Evolutionary conservation across 768 basidiomycete species (phyloP), one percentile per base, ranked within the genome.

Genomic region (Amanita inopinata): DNA sequence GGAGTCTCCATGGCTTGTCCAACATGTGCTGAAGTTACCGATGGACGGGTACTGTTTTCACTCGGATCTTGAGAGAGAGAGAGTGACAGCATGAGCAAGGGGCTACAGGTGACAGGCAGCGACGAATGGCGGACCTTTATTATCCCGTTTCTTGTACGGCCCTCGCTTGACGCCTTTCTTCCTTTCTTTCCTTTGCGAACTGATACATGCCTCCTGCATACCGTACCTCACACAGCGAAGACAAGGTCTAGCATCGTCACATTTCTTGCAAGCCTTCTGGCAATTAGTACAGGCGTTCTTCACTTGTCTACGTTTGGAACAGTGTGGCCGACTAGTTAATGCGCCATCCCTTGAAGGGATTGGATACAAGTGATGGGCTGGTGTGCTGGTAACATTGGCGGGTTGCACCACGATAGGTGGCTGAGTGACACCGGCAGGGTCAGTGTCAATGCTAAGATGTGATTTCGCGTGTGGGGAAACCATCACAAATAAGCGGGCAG

Each of bases 91-190:
- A 17, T 43, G 17, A 43, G 42, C 37, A 34, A 11, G 47, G 42
- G 48, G 50, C 37, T 37, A 50, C 44, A 46, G 52, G 36, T 49
- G 48, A 45, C 7, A 14, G 38, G 54, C n/a, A n/a, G n/a, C n/a
- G 51, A 61, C 53, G 51, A 39, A 50, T 58, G 49, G 62, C 79
- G 62, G 57, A 86, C 84, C 76, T 74, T 82, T 85, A 74, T 76
- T 79, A 83, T 86, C 84, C 78, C 83, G 84, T 78, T 88, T 89
- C 86, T 88, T 88, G 82, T 89, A 89, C 62, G 86, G 86, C 33
- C 85, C 85, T 56, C 85, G 67, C 69, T 87, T 89, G 52, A 86
- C 72, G 51, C 85, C 85, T 59, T 85, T 87, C 61, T 86, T 87
- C 55, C 90, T 75, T 64, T 94, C 90, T 68, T 93, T 94, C 59